These are phyloP conservation scores for Ophiostoma perfectum DNA, from an alignment of 2,329 filamentous ascomycete genomes.

Conservation along the genomic window DNA sequence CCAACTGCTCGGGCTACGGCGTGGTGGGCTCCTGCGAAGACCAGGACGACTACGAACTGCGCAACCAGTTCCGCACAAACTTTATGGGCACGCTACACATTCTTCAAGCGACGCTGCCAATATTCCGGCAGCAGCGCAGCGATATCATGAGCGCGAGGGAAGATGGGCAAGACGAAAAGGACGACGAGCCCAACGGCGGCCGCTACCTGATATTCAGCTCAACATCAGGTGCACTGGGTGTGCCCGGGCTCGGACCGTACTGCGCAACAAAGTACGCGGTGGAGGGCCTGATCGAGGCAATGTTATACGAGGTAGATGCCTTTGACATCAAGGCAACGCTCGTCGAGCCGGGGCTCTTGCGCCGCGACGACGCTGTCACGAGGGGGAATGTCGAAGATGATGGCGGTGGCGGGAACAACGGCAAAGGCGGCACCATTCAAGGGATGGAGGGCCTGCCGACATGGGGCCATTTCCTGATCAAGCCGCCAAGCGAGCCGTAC, in stretches of 20 bases:
- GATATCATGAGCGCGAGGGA: neutral
- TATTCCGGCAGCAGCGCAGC: slow-evolving; percentile 64
- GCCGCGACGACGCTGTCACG: slow-evolving; percentile 61
- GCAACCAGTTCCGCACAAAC: slow-evolving; percentile 96
- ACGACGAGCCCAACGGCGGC: slow-evolving; percentile 48
- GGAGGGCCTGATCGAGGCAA: slow-evolving; percentile 89
- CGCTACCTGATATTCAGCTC: slow-evolving; percentile 93
- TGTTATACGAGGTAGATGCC: slow-evolving; percentile 88
- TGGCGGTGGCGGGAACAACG: neutral
- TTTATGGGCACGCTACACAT: slow-evolving; percentile 95
- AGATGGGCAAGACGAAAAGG: neutral
- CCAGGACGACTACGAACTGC: slow-evolving; percentile 89
- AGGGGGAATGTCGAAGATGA: neutral
- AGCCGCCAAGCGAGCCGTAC: slow-evolving; percentile 78
- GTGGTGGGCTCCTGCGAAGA: slow-evolving; percentile 95
- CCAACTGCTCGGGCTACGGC: slow-evolving; percentile 90
- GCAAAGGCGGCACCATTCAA: slow-evolving; percentile 29
- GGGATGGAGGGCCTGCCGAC: slow-evolving; percentile 61
- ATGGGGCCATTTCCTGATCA: slow-evolving; percentile 90
- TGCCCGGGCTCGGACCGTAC: slow-evolving; percentile 87
- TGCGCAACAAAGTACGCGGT: slow-evolving; percentile 97
- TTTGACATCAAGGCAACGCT: slow-evolving; percentile 94
- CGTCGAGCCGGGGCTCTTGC: slow-evolving; percentile 83
- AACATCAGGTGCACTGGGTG: slow-evolving; percentile 84
- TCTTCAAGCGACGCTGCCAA: slow-evolving; percentile 78